Evolutionary conservation across 352 stramenopile species (phyloP), one percentile per base, ranked within the genome.

Genomic region (Pseudoperonospora humuli): DNA sequence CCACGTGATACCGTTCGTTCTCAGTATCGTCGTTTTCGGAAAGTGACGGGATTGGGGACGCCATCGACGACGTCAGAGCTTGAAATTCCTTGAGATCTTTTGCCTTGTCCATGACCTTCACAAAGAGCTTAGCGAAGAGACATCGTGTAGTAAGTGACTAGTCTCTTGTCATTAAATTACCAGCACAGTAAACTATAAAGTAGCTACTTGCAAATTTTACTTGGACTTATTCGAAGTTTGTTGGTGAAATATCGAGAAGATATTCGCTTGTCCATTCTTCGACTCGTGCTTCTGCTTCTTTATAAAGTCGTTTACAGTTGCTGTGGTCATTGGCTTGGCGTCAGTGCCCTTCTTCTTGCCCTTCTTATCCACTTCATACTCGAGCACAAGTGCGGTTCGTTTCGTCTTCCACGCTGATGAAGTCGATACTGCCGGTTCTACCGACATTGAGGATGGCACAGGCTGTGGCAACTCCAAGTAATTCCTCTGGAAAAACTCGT

Each of bases 401-500:
- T 47, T 60, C 9, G 34, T 38, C 24, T 59, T 59, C 43, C 23
- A 38, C 10, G 48, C 34, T 2, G 49, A 42, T 8, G 39, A 14
- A 18, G 23, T 33, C n/a, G 25, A 33, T 15, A 33, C 26, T 34
- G 38, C 9, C 9, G 31, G 14, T 42, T 63, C 50, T 42, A 18
- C 28, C 14, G 27, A 3, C 17, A n/a, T n/a, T n/a, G 45, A 14
- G 15, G 18, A 37, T 18, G 56, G 18, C 19, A 65, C 20, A 7
- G 19, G 3, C 8, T 54, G 45, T n/a, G 59, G 63, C 13, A 85
- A 45, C 26, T 86, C 73, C 3, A 45, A 26, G 17, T 38, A 46
- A 31, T 89, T 89, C 11, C 65, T 69, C 38, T 72, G 56, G 32
- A 86, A 89, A 35, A 89, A 89, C 10, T 77, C 57, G 4, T 21